Conservation (phyloP, 2,329 filamentous ascomycete species). For the Whalleya microplaca region DNA sequence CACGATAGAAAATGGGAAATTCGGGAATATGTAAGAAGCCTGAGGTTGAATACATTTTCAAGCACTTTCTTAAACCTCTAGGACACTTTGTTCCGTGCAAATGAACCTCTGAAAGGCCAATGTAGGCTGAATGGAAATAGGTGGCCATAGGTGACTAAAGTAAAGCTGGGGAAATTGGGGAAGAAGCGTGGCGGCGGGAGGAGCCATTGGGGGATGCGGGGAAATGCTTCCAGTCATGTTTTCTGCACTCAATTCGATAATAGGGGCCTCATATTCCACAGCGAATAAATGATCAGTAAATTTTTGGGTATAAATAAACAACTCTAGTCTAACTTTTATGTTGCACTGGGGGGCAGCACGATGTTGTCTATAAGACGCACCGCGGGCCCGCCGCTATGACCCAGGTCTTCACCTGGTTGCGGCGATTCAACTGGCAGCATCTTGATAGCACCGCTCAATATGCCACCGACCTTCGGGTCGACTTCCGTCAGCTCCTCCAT, state of each 20-base stretch:
- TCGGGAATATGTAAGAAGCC: too few species aligned
- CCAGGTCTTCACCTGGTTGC: constrained; percentile 72
- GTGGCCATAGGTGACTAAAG: not conserved
- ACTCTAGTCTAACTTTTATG: constrained; percentile 19
- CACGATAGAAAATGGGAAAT: not conserved
- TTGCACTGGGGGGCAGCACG: constrained; percentile 55
- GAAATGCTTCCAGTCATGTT: not conserved
- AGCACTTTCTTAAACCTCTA: not conserved
- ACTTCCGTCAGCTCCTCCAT: constrained; percentile 78
- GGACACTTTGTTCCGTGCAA: not conserved
- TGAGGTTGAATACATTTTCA: too few species aligned
- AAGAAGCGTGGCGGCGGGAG: not conserved
- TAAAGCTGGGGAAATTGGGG: not conserved
- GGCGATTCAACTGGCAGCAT: constrained; percentile 81
- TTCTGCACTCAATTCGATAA: too few species aligned
- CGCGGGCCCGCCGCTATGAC: constrained; percentile 70
- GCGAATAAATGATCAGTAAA: not conserved
- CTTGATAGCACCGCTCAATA: constrained; percentile 88
- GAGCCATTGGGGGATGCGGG: not conserved
- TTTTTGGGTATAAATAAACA: constrained; percentile 16
- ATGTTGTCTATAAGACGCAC: constrained; percentile 96
- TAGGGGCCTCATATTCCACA: not conserved
- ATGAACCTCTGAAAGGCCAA: not conserved
- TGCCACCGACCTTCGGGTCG: constrained; percentile 71
- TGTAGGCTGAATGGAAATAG: not conserved